These are phyloP conservation scores for Aspergillaceae sp. DNA, from an alignment of 2,329 filamentous ascomycete genomes.

Conservation along the genomic window DNA sequence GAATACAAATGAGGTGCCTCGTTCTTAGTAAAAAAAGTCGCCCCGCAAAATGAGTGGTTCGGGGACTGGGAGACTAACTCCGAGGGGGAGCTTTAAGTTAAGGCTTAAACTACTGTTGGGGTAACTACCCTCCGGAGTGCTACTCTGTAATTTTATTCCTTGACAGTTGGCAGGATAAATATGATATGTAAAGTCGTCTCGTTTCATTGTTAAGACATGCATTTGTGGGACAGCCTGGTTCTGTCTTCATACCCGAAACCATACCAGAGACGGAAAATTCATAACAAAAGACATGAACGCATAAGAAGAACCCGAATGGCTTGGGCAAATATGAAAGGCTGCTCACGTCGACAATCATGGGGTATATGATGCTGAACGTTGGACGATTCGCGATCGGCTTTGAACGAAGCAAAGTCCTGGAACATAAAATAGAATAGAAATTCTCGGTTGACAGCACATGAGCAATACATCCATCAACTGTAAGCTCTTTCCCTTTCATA, in stretches of 20 bases:
- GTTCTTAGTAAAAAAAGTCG: conserved; percentile 4
- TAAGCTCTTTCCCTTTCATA: too few relatives aligned
- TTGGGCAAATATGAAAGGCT: neutral
- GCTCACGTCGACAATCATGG: neutral
- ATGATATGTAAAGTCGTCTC: too few relatives aligned
- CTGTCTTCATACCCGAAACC: neutral
- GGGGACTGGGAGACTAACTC: conserved; percentile 13
- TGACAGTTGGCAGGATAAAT: too few relatives aligned
- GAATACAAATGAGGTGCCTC: neutral
- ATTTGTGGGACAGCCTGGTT: conserved; percentile 2
- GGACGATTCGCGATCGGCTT: neutral
- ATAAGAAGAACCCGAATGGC: neutral
- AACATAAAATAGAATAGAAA: too few relatives aligned
- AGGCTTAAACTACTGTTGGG: too few relatives aligned
- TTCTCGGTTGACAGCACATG: too few relatives aligned
- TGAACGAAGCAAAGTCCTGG: too few relatives aligned
- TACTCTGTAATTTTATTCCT: too few relatives aligned
- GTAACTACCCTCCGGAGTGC: too few relatives aligned
- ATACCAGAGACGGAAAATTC: neutral
- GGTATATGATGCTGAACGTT: neutral
- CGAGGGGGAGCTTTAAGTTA: conserved; percentile 3
- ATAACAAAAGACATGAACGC: neutral
- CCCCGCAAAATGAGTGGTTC: conserved; percentile 11
- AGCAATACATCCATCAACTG: too few relatives aligned
- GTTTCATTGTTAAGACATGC: conserved; percentile 1